phyloP scores from a whole-genome alignment of 2,329 filamentous ascomycete species.

The Ilyonectria mors-panacis region DNA sequence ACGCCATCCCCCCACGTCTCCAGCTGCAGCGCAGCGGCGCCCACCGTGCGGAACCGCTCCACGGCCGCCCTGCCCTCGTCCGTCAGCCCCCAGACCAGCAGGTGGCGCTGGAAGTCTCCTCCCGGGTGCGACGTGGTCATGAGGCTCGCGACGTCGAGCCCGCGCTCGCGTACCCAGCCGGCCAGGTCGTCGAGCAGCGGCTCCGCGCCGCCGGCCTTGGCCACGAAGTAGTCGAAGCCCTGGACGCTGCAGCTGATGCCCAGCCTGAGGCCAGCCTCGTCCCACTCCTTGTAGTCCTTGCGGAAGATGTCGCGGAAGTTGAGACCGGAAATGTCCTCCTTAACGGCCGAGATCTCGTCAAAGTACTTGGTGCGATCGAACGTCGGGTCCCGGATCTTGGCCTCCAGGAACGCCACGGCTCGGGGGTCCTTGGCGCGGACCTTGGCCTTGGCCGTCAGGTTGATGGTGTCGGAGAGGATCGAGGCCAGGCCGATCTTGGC shows the following conservation, averaged over 20 bases:
- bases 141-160: conserved; percentile 74
- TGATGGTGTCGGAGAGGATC: conserved; percentile 81
- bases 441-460: conserved; percentile 75
- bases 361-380: conserved; percentile 73
- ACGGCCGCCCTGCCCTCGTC: conserved; percentile 65
- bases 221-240: conserved; percentile 71
- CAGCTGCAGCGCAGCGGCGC: conserved; percentile 69
- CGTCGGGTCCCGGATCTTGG: conserved; percentile 53
- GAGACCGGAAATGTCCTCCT: conserved; percentile 76
- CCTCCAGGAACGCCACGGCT: conserved; percentile 73
- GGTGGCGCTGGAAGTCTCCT: conserved; percentile 74
- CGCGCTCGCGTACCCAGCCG: conserved; percentile 68
- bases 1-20: conserved; percentile 66
- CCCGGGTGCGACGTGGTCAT: conserved; percentile 76
- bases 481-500: conserved; percentile 78
- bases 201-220: conserved; percentile 63
- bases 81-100: conserved; percentile 76
- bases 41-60: conserved; percentile 66
- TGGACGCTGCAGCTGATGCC: conserved; percentile 79
- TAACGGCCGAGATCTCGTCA: conserved; percentile 72
- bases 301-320: conserved; percentile 77
- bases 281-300: conserved; percentile 91
- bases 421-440: conserved; percentile 73
- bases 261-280: conserved; percentile 67
- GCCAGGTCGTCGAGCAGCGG: conserved; percentile 65